Evolutionary conservation across 257 asterid genomes (phyloP).

Genomic region (Anisodus tanguticus): DNA sequence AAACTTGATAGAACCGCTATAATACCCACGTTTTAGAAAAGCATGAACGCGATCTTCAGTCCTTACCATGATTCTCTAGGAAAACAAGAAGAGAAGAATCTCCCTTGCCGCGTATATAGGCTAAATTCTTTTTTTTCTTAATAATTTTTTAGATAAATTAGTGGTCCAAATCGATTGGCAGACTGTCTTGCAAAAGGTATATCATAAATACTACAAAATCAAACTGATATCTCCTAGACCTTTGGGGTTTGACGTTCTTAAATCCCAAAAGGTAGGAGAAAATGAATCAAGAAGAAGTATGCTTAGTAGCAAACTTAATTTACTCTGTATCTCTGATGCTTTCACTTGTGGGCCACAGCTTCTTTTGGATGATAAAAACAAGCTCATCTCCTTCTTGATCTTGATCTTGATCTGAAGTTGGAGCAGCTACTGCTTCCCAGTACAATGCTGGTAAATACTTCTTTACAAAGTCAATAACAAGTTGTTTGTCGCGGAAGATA

Average conservation of each 20-base stretch:
- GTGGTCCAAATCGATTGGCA: too few species aligned
- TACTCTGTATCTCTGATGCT: constrained; percentile 81
- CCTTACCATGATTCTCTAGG: too few species aligned
- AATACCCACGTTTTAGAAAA: too few species aligned
- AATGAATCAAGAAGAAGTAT: constrained; percentile 32
- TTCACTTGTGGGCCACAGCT: constrained; percentile 85
- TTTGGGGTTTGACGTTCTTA: constrained; percentile 43
- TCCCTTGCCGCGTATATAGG: too few species aligned
- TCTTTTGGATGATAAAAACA: constrained; percentile 72
- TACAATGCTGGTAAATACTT: constrained; percentile 72
- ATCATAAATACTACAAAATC: constrained; percentile 46
- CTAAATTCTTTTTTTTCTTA: too few species aligned
- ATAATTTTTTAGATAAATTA: too few species aligned
- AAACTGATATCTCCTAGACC: constrained; percentile 34
- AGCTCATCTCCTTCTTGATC: constrained; percentile 71
- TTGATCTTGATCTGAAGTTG: constrained; percentile 54
- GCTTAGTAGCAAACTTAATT: neutral
- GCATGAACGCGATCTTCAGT: too few species aligned
- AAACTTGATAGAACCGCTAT: too few species aligned
- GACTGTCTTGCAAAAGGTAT: constrained; percentile 36
- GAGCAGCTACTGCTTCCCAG: constrained; percentile 77
- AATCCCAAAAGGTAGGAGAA: constrained; percentile 45
- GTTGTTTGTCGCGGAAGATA: constrained; percentile 71
- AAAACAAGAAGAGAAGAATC: too few species aligned
- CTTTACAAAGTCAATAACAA: constrained; percentile 80